A percentile compares a stretch with the other conserved stretches of the same genome.
These are phyloP conservation scores for Glarea lozoyensis DNA, from an alignment of 495 filamentous ascomycete species.

Conservation along the genomic window DNA sequence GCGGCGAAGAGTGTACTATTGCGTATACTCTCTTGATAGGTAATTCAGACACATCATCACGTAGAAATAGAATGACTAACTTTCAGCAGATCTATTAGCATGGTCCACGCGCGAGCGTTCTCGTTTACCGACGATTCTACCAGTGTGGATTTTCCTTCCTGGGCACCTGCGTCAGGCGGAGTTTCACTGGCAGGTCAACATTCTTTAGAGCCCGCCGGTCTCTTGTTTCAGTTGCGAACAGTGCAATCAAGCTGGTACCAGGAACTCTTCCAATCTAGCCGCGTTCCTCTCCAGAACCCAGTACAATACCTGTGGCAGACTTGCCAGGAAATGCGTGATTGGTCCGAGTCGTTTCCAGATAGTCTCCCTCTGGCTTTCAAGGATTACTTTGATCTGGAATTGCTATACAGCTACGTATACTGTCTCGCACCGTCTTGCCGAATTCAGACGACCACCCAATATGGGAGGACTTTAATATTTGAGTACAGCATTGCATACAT, in stretches of 20 bases:
- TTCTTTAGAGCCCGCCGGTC: constrained; percentile 42
- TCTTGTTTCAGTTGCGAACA: constrained; percentile 67
- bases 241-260: constrained; percentile 79
- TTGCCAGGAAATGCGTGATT: constrained; percentile 54
- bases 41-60: constrained; percentile 30
- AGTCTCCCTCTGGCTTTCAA: constrained; percentile 48
- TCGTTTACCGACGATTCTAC: constrained; percentile 88
- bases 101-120: constrained; percentile 71
- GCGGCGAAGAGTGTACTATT: constrained; percentile 74
- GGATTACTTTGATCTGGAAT: constrained; percentile 68
- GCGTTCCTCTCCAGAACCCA: constrained; percentile 50
- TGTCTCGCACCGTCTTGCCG: constrained; percentile 66
- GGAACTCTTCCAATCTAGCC: constrained; percentile 63
- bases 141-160: constrained; percentile 51
- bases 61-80: constrained; percentile 7
- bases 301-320: constrained; percentile 52
- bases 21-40: constrained; percentile 81
- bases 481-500: constrained; percentile 72
- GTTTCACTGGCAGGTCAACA: constrained; percentile 25
- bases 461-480: constrained; percentile 68
- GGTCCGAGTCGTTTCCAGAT: constrained; percentile 53
- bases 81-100: constrained; percentile 59
- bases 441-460: constrained; percentile 52
- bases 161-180: constrained; percentile 19
- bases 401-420: constrained; percentile 77